Base-by-base conservation (phyloP, 768 basidiomycete species). In the Mycena sanguinolenta region DNA sequence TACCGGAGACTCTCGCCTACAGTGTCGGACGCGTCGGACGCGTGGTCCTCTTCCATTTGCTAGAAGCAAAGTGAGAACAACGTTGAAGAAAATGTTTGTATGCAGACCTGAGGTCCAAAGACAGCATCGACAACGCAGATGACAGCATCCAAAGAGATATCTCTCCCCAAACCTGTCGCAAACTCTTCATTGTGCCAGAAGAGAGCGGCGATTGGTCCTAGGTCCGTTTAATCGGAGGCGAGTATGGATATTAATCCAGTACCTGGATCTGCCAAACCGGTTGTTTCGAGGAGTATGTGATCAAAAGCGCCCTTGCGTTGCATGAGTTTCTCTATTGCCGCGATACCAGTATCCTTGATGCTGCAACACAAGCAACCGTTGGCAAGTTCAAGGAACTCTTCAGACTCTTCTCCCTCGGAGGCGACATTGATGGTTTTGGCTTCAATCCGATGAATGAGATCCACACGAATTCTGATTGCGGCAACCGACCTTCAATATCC, bases 311-410 rank as follows among this genome's bases (percentile, higher is more conserved):
- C 96, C 76, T 93, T 95, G 63, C 89, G 88, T 73, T 87, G 83
- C 93, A 96, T 95, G 65, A 98, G 84, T 75, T 94, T 94, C 79
- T 98, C 95, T 62, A 99, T 98, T 9, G 98, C 96, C 25, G 96
- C 94, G 0, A 94, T 87, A 2, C 98, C 98, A 14, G 91, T 86
- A 78, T 99, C 97, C 75, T 98, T 97, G 82, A 98, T 95, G 68
- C 96, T 97, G 79, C 98, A 99, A 81, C 98, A 99, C n/a, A 99
- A 80, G 79, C 98, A 99, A 21, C 98, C 98, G 79, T 99, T 97
- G 0, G 96, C 91, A 1, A 99, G 87, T 74, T 98, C 96, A 13
- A 99, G 88, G 76, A 97, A 90, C 75, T 97, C 95, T 77, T 95
- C 92, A 1, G 92, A 91, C 53, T 89, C 83, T 57, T 90, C 87